Evolutionary conservation across 306 rosid genomes (phyloP).

Genomic region (Ammopiptanthus mongolicus): DNA sequence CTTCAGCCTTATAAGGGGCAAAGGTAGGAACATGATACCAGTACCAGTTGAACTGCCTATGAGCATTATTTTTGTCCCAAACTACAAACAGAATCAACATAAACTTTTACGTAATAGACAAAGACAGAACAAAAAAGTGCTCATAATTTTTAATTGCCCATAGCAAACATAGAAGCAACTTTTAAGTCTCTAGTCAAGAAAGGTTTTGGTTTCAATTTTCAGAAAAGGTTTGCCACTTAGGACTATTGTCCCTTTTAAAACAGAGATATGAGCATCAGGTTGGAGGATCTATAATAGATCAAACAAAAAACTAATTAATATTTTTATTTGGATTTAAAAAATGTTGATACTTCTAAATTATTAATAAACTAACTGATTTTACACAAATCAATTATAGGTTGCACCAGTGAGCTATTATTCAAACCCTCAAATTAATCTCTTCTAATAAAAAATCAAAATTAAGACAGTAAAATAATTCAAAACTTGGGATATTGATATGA

Average conservation of each 20-base stretch:
- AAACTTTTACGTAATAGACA: slow-evolving; percentile 11
- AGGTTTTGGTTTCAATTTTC: neutral
- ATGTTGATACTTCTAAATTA: neutral
- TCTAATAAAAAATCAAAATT: neutral
- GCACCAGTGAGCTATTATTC: neutral
- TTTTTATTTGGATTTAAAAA: neutral
- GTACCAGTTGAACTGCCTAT: slow-evolving; percentile 86
- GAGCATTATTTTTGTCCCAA: slow-evolving; percentile 99
- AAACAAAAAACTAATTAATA: neutral
- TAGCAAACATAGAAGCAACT: neutral
- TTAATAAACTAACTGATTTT: neutral
- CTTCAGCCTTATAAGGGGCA: slow-evolving; percentile 76
- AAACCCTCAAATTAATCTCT: neutral
- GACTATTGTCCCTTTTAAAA: neutral
- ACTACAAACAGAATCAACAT: slow-evolving; percentile 37
- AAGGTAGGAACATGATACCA: slow-evolving; percentile 96
- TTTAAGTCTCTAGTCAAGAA: neutral
- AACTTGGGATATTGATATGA: neutral
- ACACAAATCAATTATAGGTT: neutral
- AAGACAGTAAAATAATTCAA: neutral
- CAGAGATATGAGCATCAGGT: neutral
- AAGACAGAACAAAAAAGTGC: neutral
- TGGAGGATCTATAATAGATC: neutral
- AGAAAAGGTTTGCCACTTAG: neutral
- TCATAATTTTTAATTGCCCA: neutral